Conservation (phyloP, 1,139 yeast genomes). For the Scheffersomyces stambukii region DNA sequence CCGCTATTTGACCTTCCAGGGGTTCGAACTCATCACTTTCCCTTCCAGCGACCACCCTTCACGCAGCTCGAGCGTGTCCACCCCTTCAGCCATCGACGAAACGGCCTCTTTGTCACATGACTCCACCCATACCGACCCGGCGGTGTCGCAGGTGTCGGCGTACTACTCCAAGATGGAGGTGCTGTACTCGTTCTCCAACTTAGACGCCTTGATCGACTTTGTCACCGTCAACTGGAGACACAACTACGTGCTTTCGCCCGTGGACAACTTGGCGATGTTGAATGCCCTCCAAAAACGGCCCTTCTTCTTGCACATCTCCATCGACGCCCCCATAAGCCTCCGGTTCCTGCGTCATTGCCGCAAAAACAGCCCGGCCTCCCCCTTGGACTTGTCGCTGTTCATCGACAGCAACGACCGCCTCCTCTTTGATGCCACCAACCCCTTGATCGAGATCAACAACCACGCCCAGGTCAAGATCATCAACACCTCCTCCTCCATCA, state of each 20-base stretch:
- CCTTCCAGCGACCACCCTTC: constrained; percentile 3
- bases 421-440: constrained; percentile 31
- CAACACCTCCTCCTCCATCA: constrained; percentile 50
- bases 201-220: constrained; percentile 51
- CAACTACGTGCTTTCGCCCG: constrained; percentile 57
- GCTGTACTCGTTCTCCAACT: constrained; percentile 21
- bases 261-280: constrained; percentile 41
- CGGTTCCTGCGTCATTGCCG: constrained; percentile 47
- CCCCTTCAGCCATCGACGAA: constrained; percentile 4
- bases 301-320: constrained; percentile 73
- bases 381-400: constrained; percentile 37
- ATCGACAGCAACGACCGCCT: constrained; percentile 41
- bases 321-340: constrained; percentile 67
- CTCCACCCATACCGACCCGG: background rate
- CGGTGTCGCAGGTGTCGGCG: background rate
- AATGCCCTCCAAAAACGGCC: constrained; percentile 66
- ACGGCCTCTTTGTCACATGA: constrained; percentile 2
- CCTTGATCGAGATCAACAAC: constrained; percentile 48
- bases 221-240: constrained; percentile 70
- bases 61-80: background rate
- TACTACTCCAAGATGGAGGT: constrained; percentile 12
- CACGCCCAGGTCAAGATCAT: constrained; percentile 59
- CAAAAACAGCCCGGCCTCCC: constrained; percentile 18
- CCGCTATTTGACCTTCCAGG: constrained; percentile 52
- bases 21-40: constrained; percentile 40